A percentile compares a stretch with the other conserved stretches of the same genome.
Evolutionary conservation across 2,329 filamentous ascomycete species (phyloP).

Genomic region (Pseudogymnoascus sp.): DNA sequence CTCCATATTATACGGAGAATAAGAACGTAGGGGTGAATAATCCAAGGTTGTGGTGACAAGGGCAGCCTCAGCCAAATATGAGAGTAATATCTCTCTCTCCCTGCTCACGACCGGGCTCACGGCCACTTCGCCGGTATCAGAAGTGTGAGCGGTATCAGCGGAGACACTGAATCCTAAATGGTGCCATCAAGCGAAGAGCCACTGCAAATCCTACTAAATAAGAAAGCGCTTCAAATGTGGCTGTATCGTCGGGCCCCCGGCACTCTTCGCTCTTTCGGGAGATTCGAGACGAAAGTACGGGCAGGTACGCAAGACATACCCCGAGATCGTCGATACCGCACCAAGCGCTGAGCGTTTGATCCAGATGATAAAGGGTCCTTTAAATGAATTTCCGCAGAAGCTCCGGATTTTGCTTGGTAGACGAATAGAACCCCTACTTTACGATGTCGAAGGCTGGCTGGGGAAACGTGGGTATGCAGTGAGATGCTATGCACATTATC

Average conservation of each 20-base stretch:
- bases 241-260: not conserved
- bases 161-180: not conserved
- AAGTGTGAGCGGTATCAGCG: not conserved
- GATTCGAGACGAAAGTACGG: conserved; percentile 7
- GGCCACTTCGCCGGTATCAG: not conserved
- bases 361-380: not conserved
- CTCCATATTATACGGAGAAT: conserved; percentile 3
- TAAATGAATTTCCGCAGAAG: not conserved
- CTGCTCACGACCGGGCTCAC: not conserved
- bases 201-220: conserved; percentile 3
- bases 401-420: not conserved
- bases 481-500: not conserved
- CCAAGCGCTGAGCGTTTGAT: not conserved
- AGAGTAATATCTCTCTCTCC: conserved; percentile 1
- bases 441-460: not conserved
- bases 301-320: not conserved
- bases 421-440: not conserved
- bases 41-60: not conserved
- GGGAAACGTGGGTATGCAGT: not conserved
- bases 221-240: conserved; percentile 1
- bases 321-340: not conserved
- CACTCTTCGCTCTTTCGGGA: conserved; percentile 4
- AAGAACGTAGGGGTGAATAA: not conserved
- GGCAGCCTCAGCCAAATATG: conserved; percentile 4
- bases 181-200: conserved; percentile 6